phyloP scores from a whole-genome alignment of 345 rosid species.

The Hypericum androsaemum region DNA sequence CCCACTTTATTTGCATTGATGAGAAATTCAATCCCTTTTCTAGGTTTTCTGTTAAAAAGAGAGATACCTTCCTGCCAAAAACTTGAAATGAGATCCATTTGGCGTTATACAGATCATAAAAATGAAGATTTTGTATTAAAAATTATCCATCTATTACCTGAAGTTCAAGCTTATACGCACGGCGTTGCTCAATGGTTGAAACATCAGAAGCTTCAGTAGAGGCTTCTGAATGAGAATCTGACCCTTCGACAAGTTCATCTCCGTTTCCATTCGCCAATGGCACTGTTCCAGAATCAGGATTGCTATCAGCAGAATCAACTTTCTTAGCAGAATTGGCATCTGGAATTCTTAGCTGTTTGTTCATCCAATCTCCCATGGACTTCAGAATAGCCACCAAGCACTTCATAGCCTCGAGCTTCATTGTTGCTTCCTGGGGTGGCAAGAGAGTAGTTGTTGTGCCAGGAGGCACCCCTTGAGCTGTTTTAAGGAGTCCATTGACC shows the following conservation, averaged over 20 bases:
- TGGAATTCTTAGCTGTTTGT: slow-evolving; percentile 88
- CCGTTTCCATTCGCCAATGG: slow-evolving; percentile 72
- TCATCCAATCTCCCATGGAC: slow-evolving; percentile 99
- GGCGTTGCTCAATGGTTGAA: slow-evolving; percentile 85
- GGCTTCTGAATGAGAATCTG: slow-evolving; percentile 82
- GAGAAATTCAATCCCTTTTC: slow-evolving; percentile 91
- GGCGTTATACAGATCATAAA: slow-evolving; percentile 9
- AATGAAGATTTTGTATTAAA: slow-evolving; percentile 5
- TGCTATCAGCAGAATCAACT: slow-evolving; percentile 53
- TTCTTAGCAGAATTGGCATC: slow-evolving; percentile 64
- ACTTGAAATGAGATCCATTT: slow-evolving; percentile 30
- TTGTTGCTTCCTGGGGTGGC: slow-evolving; percentile 85
- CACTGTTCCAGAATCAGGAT: slow-evolving; percentile 50
- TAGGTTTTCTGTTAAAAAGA: slow-evolving; percentile 93
- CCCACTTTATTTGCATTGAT: slow-evolving; percentile 95
- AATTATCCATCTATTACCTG: slow-evolving; percentile 40
- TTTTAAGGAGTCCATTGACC: slow-evolving; percentile 99
- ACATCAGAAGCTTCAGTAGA: slow-evolving; percentile 79
- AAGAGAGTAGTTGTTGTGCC: slow-evolving; percentile 65
- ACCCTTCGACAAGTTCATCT: slow-evolving; percentile 70
- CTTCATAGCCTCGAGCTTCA: slow-evolving; percentile 97
- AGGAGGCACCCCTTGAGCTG: slow-evolving; percentile 96
- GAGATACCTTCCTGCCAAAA: slow-evolving; percentile 99
- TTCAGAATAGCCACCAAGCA: slow-evolving; percentile 86
- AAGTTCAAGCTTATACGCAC: slow-evolving; percentile 99